Base-by-base conservation (phyloP, 2,329 filamentous ascomycete species). In the Pseudogymnoascus sp. region DNA sequence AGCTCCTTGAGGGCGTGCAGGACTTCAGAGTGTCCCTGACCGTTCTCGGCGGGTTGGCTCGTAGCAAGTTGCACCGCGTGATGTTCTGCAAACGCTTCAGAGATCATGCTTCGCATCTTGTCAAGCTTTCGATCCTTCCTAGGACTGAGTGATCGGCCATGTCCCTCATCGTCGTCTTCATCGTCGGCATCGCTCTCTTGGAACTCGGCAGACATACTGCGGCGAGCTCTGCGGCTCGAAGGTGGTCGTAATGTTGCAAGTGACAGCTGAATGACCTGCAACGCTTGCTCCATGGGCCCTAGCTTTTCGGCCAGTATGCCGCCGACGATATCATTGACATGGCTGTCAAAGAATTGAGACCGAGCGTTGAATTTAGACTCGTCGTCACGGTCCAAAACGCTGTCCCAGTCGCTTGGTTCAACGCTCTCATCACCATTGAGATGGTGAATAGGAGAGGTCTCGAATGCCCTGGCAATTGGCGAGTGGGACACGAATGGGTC, bases 181-280 rank as follows among this genome's bases (percentile, higher is more conserved):
- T 96, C 93, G 74, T 98, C 93, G 10, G 95, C 93, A 77, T 98
- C 95, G 73, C 93, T 97, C 65, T 96, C 87, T 60, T 85, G 81
- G 3, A 83, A 72, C 31, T 92, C 89, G n/a, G 81, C 85, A 57
- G 90, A 93, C 43, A 85, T 76, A 74, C 87, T 91, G 69, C 86
- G 85, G 68, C 84, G 80, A 25, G 83, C 82, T 43, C 82, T 82
- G 31, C 83, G 80, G 63, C 80, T 84, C 10, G 85, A 84, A 25
- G 80, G 78, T 31, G 80, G 79, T 28, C 84, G 81, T 69, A 89
- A 80, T 48, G 80, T 78, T 16, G 81, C 80, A 63, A 96, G 76
- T 3, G 85, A 85, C 63, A 88, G 80, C 69, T 93, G 90, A 43
- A 98, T 96, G 25, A 81, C 82, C 62, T 85, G 83, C 64, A 99